Percentiles rank a stretch among this genome's conserved stretches.
Conservation (phyloP, 1,139 yeast genomes). For the Suhomyces coccinellae region DNA sequence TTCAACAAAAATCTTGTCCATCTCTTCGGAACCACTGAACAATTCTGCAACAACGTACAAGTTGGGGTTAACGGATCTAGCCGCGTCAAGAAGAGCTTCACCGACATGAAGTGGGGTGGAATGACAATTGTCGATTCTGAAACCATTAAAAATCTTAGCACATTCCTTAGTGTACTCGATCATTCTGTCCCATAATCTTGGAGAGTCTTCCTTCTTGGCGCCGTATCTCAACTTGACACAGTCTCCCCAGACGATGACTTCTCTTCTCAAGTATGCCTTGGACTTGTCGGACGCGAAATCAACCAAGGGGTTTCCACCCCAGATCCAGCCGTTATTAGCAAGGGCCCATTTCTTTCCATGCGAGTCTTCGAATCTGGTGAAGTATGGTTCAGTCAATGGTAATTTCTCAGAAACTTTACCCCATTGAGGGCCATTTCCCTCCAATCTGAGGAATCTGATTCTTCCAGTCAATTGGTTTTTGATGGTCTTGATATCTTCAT, state of each 20-base stretch:
- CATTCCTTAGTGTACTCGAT: constrained; percentile 67
- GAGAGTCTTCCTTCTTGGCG: constrained; percentile 71
- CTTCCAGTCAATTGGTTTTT: constrained; percentile 71
- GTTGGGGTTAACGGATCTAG: constrained; percentile 80
- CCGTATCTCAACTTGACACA: constrained; percentile 95
- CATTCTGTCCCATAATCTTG: constrained; percentile 88
- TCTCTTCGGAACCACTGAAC: constrained; percentile 87
- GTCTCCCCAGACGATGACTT: constrained; percentile 97
- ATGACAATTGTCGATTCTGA: constrained; percentile 93
- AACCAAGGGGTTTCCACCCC: constrained; percentile 93
- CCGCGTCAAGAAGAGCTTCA: constrained; percentile 81
- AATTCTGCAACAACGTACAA: constrained; percentile 92
- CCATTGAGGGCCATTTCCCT: constrained; percentile 73
- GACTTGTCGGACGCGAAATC: constrained; percentile 86
- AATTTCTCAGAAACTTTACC: constrained; percentile 56
- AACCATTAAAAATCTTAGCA: constrained; percentile 82
- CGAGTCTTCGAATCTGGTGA: constrained; percentile 61
- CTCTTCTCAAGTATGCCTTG: constrained; percentile 83
- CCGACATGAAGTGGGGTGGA: constrained; percentile 97
- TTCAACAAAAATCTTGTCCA: constrained; percentile 89
- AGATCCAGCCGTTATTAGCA: constrained; percentile 98
- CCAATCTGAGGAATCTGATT: constrained; percentile 73
- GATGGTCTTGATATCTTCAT: constrained; percentile 66
- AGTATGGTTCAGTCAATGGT: constrained; percentile 85
- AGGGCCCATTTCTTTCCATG: constrained; percentile 66